Evolutionary conservation across 768 basidiomycete genomes (phyloP).

Genomic region (Chalciporus pseudorubinellus): DNA sequence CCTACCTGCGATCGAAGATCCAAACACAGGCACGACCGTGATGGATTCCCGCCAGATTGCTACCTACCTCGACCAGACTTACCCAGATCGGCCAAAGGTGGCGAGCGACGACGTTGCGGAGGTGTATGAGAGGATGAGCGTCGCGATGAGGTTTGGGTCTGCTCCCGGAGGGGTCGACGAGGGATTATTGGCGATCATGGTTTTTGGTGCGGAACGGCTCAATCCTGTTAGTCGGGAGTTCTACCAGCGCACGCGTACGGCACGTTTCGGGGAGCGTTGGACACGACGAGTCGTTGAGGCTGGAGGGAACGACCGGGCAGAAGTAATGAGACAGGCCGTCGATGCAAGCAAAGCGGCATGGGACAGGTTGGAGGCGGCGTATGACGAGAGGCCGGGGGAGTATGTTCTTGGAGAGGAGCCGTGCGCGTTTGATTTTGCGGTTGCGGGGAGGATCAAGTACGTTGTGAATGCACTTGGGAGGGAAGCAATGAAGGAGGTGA

Average conservation of each 20-base stretch:
- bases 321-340: conserved; percentile 16
- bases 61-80: conserved; percentile 48
- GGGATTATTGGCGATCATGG: conserved; percentile 15
- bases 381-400: neutral
- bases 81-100: conserved; percentile 42
- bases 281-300: conserved; percentile 24
- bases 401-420: conserved; percentile 17
- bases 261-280: conserved; percentile 37
- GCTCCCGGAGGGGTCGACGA: neutral
- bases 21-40: conserved; percentile 36
- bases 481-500: conserved; percentile 3
- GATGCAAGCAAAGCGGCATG: conserved; percentile 28
- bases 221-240: conserved; percentile 35
- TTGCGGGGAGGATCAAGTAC: conserved; percentile 21
- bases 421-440: conserved; percentile 17
- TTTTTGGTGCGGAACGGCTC: conserved; percentile 28
- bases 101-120: conserved; percentile 35
- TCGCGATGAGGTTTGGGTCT: conserved; percentile 12
- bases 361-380: conserved; percentile 16
- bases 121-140: conserved; percentile 32
- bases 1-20: conserved; percentile 51
- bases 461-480: conserved; percentile 10
- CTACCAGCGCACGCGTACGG: conserved; percentile 39
- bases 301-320: conserved; percentile 28
- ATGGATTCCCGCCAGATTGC: conserved; percentile 48